These are phyloP conservation scores for Calonectria pteridis DNA, from an alignment of 2,329 filamentous ascomycete species.

Conservation along the genomic window DNA sequence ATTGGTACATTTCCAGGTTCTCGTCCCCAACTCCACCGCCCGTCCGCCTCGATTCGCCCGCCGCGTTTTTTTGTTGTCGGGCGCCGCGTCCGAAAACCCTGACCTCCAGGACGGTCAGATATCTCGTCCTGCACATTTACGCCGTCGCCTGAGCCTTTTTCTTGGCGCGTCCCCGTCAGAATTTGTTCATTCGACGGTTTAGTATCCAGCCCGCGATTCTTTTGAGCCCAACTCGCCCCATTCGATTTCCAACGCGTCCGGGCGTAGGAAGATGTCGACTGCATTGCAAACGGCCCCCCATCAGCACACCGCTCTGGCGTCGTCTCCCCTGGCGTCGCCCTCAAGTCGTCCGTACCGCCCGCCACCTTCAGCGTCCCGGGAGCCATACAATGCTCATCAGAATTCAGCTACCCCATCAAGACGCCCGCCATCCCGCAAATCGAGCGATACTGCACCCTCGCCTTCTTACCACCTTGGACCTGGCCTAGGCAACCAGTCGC, in stretches of 20 bases:
- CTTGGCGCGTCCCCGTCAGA: conserved; percentile 32
- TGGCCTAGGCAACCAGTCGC: conserved; percentile 62
- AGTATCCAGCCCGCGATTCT: conserved; percentile 8
- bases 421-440: conserved; percentile 65
- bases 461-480: conserved; percentile 52
- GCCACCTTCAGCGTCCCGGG: conserved; percentile 64
- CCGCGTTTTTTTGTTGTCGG: conserved; percentile 38
- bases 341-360: conserved; percentile 66
- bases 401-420: conserved; percentile 63
- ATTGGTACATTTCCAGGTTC: conserved; percentile 50
- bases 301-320: conserved; percentile 63
- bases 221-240: conserved; percentile 18
- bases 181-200: conserved; percentile 28
- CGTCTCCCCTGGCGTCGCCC: conserved; percentile 63
- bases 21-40: conserved; percentile 29
- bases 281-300: conserved; percentile 71
- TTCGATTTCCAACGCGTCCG: conserved; percentile 39
- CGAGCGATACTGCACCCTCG: conserved; percentile 62
- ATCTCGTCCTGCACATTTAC: conserved; percentile 46
- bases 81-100: conserved; percentile 35
- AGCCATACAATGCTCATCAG: conserved; percentile 69
- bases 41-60: conserved; percentile 36
- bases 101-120: conserved; percentile 45
- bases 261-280: conserved; percentile 60
- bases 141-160: conserved; percentile 39